Evolutionary conservation across 345 rosid species (phyloP), one percentile per base, ranked within the genome.

Genomic region (Diplotaxis tenuifolia): DNA sequence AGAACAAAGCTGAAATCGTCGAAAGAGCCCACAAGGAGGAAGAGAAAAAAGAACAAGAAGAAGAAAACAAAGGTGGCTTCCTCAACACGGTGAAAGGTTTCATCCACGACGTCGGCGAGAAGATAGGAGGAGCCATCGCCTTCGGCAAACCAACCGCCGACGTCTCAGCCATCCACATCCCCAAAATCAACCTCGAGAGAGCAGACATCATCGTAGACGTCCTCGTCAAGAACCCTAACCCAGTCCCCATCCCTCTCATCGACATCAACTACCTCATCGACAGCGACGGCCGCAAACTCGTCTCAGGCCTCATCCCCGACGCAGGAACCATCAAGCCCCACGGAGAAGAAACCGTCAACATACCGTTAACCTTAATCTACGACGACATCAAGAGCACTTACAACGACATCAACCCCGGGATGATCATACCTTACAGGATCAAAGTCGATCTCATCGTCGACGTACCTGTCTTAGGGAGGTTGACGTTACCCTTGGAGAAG

Each of bases 111-210:
- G 82, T 92, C 62, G 97, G 97, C 58, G 97, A 90, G 83, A 96
- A 96, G 86, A 83, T 92, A 12, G 97, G 92, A 69, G 99, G 64
- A 68, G 77, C 98, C 19, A 85, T 96, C 47, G 97, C 98, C 12
- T 90, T 92, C 18, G 99, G 99, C 62, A 96, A 92, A 82, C 99
- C 99, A 50, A 90, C 98, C 29, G 97, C 98, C 29, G 97, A 96
- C 77, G 93, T 92, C 40, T 23, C 89, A 5, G 98, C 73, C 4
- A 84, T 96, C 31, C 97, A 92, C 70, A 64, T 92, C 73, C 98
- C 97, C 28, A 68, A 32, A 50, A 89, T 96, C 81, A 96, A 89
- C 64, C 97, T 96, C 45, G 85, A 92, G 75, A 87, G 74, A 73
- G 98, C 94, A 4, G 98, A 92, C 11, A 72, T 92, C 20, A 86